These are phyloP conservation scores for Microdochium bolleyi DNA, from an alignment of 2,329 filamentous ascomycete genomes.

Conservation along the genomic window DNA sequence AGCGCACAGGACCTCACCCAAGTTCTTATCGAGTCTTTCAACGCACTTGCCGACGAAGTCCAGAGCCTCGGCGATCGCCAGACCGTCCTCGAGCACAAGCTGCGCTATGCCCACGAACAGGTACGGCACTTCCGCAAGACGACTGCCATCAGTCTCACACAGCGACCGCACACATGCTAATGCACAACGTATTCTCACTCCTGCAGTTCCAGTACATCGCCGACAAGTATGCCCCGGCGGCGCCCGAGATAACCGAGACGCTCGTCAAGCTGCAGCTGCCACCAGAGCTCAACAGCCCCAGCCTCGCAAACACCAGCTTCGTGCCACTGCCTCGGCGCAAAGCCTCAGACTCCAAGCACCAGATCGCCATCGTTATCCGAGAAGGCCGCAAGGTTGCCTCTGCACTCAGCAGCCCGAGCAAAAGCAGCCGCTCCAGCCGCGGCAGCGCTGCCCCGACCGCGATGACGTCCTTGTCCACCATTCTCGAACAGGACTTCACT, in stretches of 20 bases:
- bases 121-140: too few species aligned
- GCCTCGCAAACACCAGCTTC: constrained; percentile 37
- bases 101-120: constrained; percentile 59
- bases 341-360: constrained; percentile 39
- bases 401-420: constrained; percentile 39
- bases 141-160: too few species aligned
- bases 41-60: constrained; percentile 56
- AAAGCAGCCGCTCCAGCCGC: constrained; percentile 41
- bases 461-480: constrained; percentile 52
- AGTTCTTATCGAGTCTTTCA: constrained; percentile 57
- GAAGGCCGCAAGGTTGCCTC: constrained; percentile 54
- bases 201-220: constrained; percentile 55
- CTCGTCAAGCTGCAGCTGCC: constrained; percentile 60
- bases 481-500: constrained; percentile 85
- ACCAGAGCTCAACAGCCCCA: constrained; percentile 37
- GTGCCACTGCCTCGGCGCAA: constrained; percentile 48
- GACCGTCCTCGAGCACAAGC: constrained; percentile 58
- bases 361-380: constrained; percentile 55
- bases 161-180: constrained; percentile 25
- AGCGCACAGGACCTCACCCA: constrained; percentile 37
- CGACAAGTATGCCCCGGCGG: constrained; percentile 59
- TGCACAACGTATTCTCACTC: constrained; percentile 4
- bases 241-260: constrained; percentile 58
- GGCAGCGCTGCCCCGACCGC: constrained; percentile 36
- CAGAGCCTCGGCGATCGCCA: constrained; percentile 56